Base-by-base conservation (phyloP, 2,329 filamentous ascomycete species). In the Microdochium paspali region DNA sequence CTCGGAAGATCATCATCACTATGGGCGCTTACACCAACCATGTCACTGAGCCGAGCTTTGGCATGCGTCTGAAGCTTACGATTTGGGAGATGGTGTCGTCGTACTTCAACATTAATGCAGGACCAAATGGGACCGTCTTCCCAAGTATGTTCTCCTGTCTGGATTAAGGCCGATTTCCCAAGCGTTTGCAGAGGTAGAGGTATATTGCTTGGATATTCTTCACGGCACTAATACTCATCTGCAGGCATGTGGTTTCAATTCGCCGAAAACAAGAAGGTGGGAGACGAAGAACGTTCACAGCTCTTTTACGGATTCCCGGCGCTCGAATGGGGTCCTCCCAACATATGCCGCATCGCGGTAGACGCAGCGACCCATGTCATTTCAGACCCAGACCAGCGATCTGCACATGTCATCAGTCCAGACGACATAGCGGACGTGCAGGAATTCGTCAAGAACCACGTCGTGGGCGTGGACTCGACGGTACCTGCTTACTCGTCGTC, bases 41-140 rank as follows among this genome's bases (percentile, higher is more conserved):
- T 46, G 42, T 53, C 23, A 46, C 51, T 21, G 44, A 48, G 43
- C 51, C 50, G 24, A 51, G 47, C 39, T 53, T 50, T 32, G 43
- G 43, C 26, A 45, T 53, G 21, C 42, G 43, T 10, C 51, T 53
- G 26, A 46, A 50, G 30, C 46, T 53, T 10, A 42, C 48, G 35
- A 53, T 53, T 32, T 53, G 51, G 51, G 51, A 53, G 44, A 52
- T 52, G 48, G 46, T 47, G 24, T 43, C 51, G 10, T 52, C 25
- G 30, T 52, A 52, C 44, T 53, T 50, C 46, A 52, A 48, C 47
- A 44, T 44, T 24, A 53, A 53, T 24, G 44, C 51, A 13, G 51
- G 51, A 12, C 51, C 51, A 12, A 50, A 44, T n/a, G 51, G 51
- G 35, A 50, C 50, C 26, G 30, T 51, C 21, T 53, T 53, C 43